Evolutionary conservation across 768 basidiomycete species (phyloP), one percentile per base, ranked within the genome.

Genomic region (Gyrodon lividus): DNA sequence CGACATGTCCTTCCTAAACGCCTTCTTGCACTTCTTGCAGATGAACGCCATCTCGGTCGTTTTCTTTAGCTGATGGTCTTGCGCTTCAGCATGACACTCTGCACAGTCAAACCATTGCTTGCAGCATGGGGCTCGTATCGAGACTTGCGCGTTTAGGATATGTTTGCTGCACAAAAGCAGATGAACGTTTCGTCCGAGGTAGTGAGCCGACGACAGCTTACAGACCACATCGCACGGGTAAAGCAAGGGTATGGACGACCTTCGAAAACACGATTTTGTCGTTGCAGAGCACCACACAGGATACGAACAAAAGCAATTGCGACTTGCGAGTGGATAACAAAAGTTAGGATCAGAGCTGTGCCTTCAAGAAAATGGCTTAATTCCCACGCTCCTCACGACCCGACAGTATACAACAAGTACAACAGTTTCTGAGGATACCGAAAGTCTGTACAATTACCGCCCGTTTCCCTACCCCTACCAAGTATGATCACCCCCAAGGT

Each of bases 81-180:
- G 81, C 1, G 77, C 65, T 60, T 97, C 96, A 0, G 83, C 90
- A 65, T 99, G 96, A 67, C 97, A 99, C 73, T 98, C 87, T 2
- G 94, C 75, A 64, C 96, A 98, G 75, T 99, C 97, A 65, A 83
- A 98, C 95, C 96, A 99, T 61, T 86, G 87, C 69, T 91, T 89
- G 82, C 97, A 98, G 72, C 97, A 98, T 4, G 95, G 94, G 5
- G 96, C 92, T 23, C 96, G 87, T 59, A 99, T 91, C 33, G 95
- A 81, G 20, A 97, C 97, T 72, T 98, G 96, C 0, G 91, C 92
- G 71, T 99, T 99, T 44, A 99, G 74, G 55, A 99, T 80, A 65
- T 98, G 97, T 78, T 96, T 96, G 74, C 94, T 97, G 51, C 22
- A 46, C 55, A 30, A 26, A 19, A 23, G 34, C 6, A 13, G 37